Evolutionary conservation across 2,329 filamentous ascomycete species (phyloP).

Genomic region (Fusarium piperis): DNA sequence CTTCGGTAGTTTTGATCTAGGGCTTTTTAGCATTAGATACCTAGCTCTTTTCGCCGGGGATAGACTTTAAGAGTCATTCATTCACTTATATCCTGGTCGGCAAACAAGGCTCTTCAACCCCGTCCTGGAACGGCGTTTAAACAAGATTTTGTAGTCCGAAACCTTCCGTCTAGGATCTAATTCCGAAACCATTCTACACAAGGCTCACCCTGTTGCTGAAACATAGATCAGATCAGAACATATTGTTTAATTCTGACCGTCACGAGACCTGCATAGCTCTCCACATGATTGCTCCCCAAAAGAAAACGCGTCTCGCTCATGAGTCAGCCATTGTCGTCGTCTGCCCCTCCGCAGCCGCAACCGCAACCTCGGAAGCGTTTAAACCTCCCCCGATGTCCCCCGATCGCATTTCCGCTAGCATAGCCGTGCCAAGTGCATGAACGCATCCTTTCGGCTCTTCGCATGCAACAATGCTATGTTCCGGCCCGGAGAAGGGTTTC

Average conservation of each 20-base stretch:
- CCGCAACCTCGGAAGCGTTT: slow-evolving; percentile 27
- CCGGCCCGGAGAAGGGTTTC: neutral
- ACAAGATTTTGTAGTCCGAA: neutral
- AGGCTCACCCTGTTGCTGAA: neutral
- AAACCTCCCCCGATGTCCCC: slow-evolving; percentile 16
- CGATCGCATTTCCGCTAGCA: slow-evolving; percentile 3
- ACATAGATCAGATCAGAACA: slow-evolving; percentile 2
- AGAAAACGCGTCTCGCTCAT: neutral
- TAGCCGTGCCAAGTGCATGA: slow-evolving; percentile 17
- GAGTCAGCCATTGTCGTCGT: neutral
- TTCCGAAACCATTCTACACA: neutral
- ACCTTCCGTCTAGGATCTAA: neutral
- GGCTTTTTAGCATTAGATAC: neutral
- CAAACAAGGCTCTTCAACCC: neutral
- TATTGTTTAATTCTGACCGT: neutral
- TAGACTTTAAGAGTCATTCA: neutral
- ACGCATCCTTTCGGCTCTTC: slow-evolving; percentile 13
- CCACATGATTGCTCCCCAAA: neutral
- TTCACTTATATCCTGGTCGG: neutral
- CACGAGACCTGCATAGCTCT: neutral
- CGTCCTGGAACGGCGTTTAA: neutral
- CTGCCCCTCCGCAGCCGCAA: slow-evolving; percentile 12
- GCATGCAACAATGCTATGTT: neutral
- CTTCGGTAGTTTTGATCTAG: neutral
- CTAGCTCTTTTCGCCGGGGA: neutral